Percentiles rank a stretch among this genome's conserved stretches.
phyloP scores from a whole-genome alignment of 257 asterid genomes.

The Rauvolfia tetraphylla region DNA sequence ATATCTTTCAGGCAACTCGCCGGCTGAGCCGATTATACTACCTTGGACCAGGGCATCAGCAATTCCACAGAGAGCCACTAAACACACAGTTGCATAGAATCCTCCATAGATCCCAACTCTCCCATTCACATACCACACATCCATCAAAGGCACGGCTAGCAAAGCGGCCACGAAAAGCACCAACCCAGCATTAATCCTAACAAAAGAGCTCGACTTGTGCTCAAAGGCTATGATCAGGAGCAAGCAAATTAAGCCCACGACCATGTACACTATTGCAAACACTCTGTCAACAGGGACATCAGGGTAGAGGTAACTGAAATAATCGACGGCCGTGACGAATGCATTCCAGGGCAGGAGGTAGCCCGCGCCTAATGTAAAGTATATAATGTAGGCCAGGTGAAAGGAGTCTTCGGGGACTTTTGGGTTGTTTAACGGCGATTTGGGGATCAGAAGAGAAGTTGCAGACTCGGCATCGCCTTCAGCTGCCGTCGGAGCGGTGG shows the following conservation, averaged over 20 bases:
- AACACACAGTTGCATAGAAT: conserved; percentile 52
- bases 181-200: conserved; percentile 66
- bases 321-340: conserved; percentile 96
- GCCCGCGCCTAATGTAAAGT: conserved; percentile 79
- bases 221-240: conserved; percentile 56
- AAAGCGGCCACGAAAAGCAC: conserved; percentile 55
- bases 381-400: conserved; percentile 72
- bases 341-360: conserved; percentile 96
- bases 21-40: conserved; percentile 81
- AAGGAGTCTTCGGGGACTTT: conserved; percentile 68
- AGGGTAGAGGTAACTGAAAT: conserved; percentile 83
- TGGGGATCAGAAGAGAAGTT: conserved; percentile 30
- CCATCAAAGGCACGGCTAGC: conserved; percentile 68
- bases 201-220: conserved; percentile 45
- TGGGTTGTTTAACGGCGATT: conserved; percentile 14
- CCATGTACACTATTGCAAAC: conserved; percentile 66
- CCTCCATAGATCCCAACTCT: conserved; percentile 64
- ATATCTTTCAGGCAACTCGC: conserved; percentile 84
- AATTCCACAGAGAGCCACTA: conserved; percentile 62
- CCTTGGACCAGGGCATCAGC: conserved; percentile 95
- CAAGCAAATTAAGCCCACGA: conserved; percentile 46
- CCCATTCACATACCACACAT: conserved; percentile 68
- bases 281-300: conserved; percentile 73
- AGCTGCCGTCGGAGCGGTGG: conserved; percentile 11
- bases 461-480: conserved; percentile 38